phyloP scores from a whole-genome alignment of 352 stramenopile species.

The Blastocystis sp. region DNA sequence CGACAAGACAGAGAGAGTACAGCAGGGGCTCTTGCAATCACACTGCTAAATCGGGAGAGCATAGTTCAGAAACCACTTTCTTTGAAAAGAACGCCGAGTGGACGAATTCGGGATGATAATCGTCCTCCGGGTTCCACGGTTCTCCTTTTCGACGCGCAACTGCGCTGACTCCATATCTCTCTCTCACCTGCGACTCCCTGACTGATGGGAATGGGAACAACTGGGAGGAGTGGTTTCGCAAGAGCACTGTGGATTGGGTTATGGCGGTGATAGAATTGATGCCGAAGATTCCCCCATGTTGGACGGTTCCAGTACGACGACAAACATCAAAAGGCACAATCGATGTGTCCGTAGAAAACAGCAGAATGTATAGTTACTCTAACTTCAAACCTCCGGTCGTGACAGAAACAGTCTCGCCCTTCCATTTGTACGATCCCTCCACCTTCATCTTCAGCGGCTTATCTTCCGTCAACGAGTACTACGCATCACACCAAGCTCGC shows the following conservation, averaged over 20 bases:
- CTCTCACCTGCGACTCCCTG: not conserved
- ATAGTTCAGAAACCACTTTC: not conserved
- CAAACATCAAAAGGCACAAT: not conserved
- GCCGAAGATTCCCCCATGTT: no score
- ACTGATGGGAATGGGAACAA: no score
- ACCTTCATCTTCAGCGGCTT: slow-evolving; percentile 55
- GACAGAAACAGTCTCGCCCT: slow-evolving; percentile 18
- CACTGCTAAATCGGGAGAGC: not conserved
- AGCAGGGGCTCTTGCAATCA: not conserved
- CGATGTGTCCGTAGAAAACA: not conserved
- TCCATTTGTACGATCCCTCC: slow-evolving; percentile 16
- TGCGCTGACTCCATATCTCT: not conserved
- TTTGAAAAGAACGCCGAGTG: not conserved
- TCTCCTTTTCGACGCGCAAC: not conserved
- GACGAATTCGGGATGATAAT: not conserved
- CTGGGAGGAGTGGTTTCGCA: no score
- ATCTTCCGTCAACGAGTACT: slow-evolving; percentile 3
- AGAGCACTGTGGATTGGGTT: no score
- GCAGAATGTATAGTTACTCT: not conserved
- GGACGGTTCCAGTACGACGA: no score
- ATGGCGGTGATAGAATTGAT: no score
- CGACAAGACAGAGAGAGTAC: not conserved
- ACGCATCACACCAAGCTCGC: not conserved
- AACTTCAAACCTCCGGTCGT: slow-evolving; percentile 30
- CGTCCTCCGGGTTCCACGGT: not conserved